Conservation (phyloP, 2,329 filamentous ascomycete genomes). For the Trichocomaceae sp. region DNA sequence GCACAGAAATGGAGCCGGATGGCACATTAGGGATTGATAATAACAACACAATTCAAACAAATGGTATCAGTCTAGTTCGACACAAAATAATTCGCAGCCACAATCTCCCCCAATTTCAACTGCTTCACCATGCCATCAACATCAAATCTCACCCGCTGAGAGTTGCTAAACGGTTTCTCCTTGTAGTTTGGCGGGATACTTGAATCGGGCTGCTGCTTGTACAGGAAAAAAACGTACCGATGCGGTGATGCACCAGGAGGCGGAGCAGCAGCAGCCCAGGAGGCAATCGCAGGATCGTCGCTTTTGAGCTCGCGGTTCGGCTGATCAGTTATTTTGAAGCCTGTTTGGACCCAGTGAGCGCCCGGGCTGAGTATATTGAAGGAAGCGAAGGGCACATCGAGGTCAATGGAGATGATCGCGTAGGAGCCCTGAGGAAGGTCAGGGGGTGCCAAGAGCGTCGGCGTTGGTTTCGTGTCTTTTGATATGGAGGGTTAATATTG, state of each 20-base stretch:
- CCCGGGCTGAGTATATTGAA: conserved; percentile 39
- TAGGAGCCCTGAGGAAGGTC: conserved; percentile 1
- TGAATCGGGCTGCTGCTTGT: background rate
- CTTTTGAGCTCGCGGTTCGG: conserved; percentile 1
- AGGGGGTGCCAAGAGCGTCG: conserved; percentile 4
- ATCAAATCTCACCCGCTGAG: conserved; percentile 1
- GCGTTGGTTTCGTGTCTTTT: conserved; percentile 1
- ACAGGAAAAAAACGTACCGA: conserved; percentile 10
- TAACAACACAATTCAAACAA: background rate
- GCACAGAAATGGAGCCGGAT: too few species aligned
- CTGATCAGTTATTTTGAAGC: conserved; percentile 19
- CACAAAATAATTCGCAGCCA: conserved; percentile 8
- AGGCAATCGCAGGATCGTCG: background rate
- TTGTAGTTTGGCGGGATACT: background rate
- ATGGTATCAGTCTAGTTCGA: background rate
- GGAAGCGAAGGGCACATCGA: conserved; percentile 43
- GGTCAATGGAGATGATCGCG: conserved; percentile 29
- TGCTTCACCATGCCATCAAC: conserved; percentile 5
- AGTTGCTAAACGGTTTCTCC: background rate
- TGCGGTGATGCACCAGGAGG: conserved; percentile 8
- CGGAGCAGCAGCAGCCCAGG: conserved; percentile 5
- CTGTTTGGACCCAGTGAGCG: conserved; percentile 44
- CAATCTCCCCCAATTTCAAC: conserved; percentile 1
- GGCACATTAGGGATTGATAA: background rate
- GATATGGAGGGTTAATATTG: background rate